A percentile compares a stretch with the other conserved stretches of the same genome.
phyloP scores from a whole-genome alignment of 208 protist genomes.

The Tritrichomonas foetus region DNA sequence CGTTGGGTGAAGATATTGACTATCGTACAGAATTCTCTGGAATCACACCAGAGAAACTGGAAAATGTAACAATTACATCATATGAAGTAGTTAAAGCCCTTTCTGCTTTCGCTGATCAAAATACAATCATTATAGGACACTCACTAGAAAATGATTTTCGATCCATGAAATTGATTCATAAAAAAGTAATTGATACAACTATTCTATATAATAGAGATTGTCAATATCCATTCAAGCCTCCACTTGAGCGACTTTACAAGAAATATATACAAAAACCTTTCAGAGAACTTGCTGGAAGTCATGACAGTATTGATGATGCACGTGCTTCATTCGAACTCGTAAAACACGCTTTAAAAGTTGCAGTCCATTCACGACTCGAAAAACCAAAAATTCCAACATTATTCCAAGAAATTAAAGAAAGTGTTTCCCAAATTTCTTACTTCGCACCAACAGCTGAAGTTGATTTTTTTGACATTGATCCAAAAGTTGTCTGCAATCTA shows the following conservation, averaged over 20 bases:
- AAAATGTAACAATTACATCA: background rate
- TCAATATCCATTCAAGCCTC: background rate
- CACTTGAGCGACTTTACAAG: background rate
- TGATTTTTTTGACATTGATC: background rate
- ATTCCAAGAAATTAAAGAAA: background rate
- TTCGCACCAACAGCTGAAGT: background rate
- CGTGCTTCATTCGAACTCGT: constrained; percentile 6
- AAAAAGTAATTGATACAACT: constrained; percentile 47
- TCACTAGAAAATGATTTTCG: constrained; percentile 54
- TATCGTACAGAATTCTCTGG: constrained; percentile 50
- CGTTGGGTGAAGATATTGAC: constrained; percentile 24
- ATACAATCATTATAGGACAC: constrained; percentile 52
- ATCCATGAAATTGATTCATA: constrained; percentile 42
- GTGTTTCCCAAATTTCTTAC: background rate
- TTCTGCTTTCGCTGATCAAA: background rate
- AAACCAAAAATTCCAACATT: background rate
- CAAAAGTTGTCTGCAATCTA: background rate
- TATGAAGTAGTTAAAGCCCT: background rate
- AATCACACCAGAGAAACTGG: constrained; percentile 51
- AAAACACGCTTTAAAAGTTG: background rate
- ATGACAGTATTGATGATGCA: constrained; percentile 20
- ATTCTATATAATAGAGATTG: constrained; percentile 38
- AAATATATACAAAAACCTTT: constrained; percentile 35
- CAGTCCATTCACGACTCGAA: background rate
- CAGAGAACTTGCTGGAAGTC: background rate